phyloP scores from a whole-genome alignment of 352 stramenopile genomes.

The Aphanomyces euteiches region DNA sequence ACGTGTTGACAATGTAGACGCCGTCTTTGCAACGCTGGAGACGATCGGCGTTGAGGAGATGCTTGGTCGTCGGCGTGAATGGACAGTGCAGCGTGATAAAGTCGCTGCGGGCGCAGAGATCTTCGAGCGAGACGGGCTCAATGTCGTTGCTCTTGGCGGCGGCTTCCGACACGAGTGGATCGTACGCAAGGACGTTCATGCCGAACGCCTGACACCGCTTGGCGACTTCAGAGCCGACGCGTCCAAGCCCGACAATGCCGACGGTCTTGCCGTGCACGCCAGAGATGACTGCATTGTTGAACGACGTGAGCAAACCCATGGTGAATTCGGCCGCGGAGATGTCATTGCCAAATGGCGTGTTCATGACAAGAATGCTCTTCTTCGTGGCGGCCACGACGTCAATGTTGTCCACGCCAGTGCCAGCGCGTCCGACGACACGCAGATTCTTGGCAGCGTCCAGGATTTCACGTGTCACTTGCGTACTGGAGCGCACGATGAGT shows the following conservation, averaged over 20 bases:
- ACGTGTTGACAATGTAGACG: constrained; percentile 92
- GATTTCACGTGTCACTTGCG: constrained; percentile 66
- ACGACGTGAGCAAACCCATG: constrained; percentile 85
- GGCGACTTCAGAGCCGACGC: constrained; percentile 93
- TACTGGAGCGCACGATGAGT: constrained; percentile 82
- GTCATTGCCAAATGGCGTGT: constrained; percentile 94
- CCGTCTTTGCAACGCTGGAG: constrained; percentile 89
- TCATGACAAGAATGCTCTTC: constrained; percentile 93
- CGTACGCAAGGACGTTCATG: constrained; percentile 93
- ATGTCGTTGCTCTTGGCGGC: constrained; percentile 75
- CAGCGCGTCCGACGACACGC: constrained; percentile 85
- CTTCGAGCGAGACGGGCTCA: constrained; percentile 75
- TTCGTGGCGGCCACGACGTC: constrained; percentile 87
- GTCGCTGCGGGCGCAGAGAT: constrained; percentile 90
- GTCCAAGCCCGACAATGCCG: constrained; percentile 91
- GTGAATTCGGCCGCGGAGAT: constrained; percentile 94
- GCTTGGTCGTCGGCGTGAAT: constrained; percentile 91
- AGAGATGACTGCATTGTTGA: constrained; percentile 23
- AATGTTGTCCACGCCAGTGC: constrained; percentile 93
- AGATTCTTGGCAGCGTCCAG: constrained; percentile 56
- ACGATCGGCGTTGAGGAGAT: constrained; percentile 82
- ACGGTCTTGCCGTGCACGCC: constrained; percentile 89
- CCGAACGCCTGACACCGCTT: constrained; percentile 88
- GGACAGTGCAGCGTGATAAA: constrained; percentile 96
- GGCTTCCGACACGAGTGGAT: constrained; percentile 87